phyloP scores from a whole-genome alignment of 495 filamentous ascomycete species.

The Cryomyces minteri region DNA sequence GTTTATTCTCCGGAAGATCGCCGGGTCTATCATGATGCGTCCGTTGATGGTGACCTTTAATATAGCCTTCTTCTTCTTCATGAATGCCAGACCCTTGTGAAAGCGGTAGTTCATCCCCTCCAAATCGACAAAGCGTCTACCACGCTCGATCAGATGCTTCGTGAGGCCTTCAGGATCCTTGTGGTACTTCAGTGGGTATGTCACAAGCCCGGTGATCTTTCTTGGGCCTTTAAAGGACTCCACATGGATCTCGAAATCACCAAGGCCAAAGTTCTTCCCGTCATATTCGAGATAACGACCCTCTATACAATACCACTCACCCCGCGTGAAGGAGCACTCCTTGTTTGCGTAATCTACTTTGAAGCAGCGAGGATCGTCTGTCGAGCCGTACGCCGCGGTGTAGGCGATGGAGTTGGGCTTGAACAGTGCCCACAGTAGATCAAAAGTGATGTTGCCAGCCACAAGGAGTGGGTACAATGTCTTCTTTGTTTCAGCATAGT shows the following conservation, averaged over 20 bases:
- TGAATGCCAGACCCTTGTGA: conserved; percentile 67
- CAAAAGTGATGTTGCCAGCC: conserved; percentile 75
- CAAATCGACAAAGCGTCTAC: conserved; percentile 65
- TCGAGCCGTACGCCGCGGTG: conserved; percentile 59
- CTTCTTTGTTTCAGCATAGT: conserved; percentile 63
- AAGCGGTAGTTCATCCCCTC: conserved; percentile 73
- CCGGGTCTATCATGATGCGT: conserved; percentile 80
- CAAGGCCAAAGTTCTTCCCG: conserved; percentile 55
- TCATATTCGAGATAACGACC: conserved; percentile 76
- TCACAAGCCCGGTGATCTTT: conserved; percentile 61
- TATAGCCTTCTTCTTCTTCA: conserved; percentile 62
- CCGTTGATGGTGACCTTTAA: conserved; percentile 82
- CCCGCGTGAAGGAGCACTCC: conserved; percentile 52
- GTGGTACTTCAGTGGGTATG: conserved; percentile 72
- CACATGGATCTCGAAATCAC: conserved; percentile 53
- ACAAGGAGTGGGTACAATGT: conserved; percentile 70
- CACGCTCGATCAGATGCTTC: conserved; percentile 58
- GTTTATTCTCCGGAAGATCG: conserved; percentile 70
- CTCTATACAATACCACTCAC: conserved; percentile 66
- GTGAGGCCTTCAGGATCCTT: conserved; percentile 48
- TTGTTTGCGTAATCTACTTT: conserved; percentile 68
- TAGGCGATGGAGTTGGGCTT: conserved; percentile 80
- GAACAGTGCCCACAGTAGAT: conserved; percentile 78
- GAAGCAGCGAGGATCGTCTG: conserved; percentile 77
- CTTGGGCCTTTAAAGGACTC: conserved; percentile 64